Evolutionary conservation across 139 green algal species (phyloP), one percentile per base, ranked within the genome.

Genomic region (Gonium pectorale): DNA sequence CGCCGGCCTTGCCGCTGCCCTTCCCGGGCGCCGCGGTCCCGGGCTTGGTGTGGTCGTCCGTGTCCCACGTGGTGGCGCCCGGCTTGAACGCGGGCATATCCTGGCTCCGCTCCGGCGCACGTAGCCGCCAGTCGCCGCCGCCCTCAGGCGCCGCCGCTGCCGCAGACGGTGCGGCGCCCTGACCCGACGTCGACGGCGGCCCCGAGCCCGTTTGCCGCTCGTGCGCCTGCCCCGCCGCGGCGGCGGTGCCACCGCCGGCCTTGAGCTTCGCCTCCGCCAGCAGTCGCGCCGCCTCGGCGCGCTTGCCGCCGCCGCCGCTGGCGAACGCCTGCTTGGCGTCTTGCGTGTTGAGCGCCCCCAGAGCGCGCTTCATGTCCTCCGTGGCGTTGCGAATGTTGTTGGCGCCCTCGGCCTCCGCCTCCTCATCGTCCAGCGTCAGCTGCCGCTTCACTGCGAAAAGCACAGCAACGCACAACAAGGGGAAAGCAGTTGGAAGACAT

Each of bases 51-150:
- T 89, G 83, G 85, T 96, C 93, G 56, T 96, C 92, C 0, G 95
- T 97, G 90, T 98, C 94, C 96, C 96, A 98, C 13, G 96, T 98
- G 0, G 89, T 72, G 6, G 96, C 87, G 0, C 96, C 96, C 0
- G 96, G 95, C 86, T 95, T 96, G 93, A 98, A 98, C 2, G 54
- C 35, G 4, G 90, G 79, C 46, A 82, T 44, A 19, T 87, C 71
- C 24, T 54, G 35, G 9, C 80, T 77, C 29, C 51, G 83, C 3
- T 88, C 90, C 26, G 93, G 92, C 0, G 88, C 89, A 24, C 86
- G 84, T 62, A 95, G 71, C 31, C 92, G 87, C 92, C 92, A 95
- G 81, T 95, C 92, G 31, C 87, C 86, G 13, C 63, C 80, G 2
- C 79, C 79, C 4, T 11, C 41, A 21, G 52, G 33, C 6, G 15